Base-by-base conservation (phyloP, 257 asterid species). In the Plectranthus barbatus region DNA sequence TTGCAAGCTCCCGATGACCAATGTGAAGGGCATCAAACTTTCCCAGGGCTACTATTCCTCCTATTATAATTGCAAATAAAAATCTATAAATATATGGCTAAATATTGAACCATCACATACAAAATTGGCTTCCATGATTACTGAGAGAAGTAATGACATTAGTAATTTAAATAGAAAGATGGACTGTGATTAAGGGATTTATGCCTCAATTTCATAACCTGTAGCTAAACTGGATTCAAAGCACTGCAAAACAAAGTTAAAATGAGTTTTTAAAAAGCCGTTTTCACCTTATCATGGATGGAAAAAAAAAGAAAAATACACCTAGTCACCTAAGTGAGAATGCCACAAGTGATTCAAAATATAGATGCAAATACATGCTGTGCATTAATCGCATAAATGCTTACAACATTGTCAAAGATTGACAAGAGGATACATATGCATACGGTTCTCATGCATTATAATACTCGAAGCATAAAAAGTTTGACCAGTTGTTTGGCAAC, bases 1-100 rank as follows among this genome's bases (percentile, higher is more conserved):
- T 87, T 48, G 91, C 99, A 75, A 92, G 95, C 75, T 89, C 96
- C 50, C 99, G 89, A 62, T 92, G 99, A 75, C 99, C 99, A 54
- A 89, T 82, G 71, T 92, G 99, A 77, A 92, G 97, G 62, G 99
- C 99, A 73, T 92, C 99, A 69, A 92, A 92, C 81, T 89, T 92
- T 62, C 99, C 99, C 72, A 92, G 65, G 57, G 99, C 99, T 46
- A 92, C 97, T 56, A 92, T 77, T 53, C 97, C 99, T 46, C 99
- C 99, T 89, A 58, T 68, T 36, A 40, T 52, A 57, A 60, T 3
- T 42, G 65, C 36, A 33, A 67, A 72, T 2, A 63, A n/a, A 23
- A 24, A 63, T 17, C 23, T 44, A 56, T 70, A 42, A 56, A 26
- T 65, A 12, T 29, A 65, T 48, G 21, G 61, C 46, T 19, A 57